A percentile compares a stretch with the other conserved stretches of the same genome.
phyloP scores from a whole-genome alignment of 2,329 filamentous ascomycete genomes.

The Fusarium nematophilum region DNA sequence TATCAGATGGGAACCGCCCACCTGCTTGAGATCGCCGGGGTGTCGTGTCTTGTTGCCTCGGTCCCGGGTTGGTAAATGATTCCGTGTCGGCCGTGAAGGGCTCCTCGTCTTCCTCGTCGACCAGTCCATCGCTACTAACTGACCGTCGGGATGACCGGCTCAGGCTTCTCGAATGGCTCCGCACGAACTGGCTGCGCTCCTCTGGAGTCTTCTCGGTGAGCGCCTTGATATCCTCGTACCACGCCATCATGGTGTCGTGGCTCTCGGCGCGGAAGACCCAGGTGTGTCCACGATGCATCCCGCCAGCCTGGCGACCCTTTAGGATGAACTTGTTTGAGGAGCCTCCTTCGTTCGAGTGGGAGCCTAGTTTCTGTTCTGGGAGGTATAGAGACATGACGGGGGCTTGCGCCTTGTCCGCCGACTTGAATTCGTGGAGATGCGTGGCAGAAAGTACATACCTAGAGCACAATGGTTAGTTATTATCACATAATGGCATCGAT shows the following conservation, averaged over 20 bases:
- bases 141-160: constrained; percentile 74
- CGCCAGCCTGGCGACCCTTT: constrained; percentile 92
- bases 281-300: constrained; percentile 85
- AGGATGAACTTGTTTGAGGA: constrained; percentile 98
- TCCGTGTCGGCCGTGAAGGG: constrained; percentile 67
- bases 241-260: constrained; percentile 96
- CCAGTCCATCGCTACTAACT: constrained; percentile 79
- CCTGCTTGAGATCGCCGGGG: constrained; percentile 85
- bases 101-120: constrained; percentile 78
- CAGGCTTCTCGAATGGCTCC: constrained; percentile 80
- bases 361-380: constrained; percentile 93
- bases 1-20: constrained; percentile 95
- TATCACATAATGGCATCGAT: not conserved
- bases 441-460: constrained; percentile 97
- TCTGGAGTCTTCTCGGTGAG: constrained; percentile 90
- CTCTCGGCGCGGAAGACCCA: constrained; percentile 79
- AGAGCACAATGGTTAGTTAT: constrained; percentile 18
- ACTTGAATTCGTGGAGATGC: constrained; percentile 98
- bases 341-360: constrained; percentile 83
- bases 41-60: constrained; percentile 61
- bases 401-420: constrained; percentile 90
- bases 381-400: constrained; percentile 97
- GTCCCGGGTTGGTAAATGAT: constrained; percentile 57
- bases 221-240: constrained; percentile 92
- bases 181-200: constrained; percentile 88